phyloP scores from a whole-genome alignment of 163 green algal genomes.

The Prototheca cutis region DNA sequence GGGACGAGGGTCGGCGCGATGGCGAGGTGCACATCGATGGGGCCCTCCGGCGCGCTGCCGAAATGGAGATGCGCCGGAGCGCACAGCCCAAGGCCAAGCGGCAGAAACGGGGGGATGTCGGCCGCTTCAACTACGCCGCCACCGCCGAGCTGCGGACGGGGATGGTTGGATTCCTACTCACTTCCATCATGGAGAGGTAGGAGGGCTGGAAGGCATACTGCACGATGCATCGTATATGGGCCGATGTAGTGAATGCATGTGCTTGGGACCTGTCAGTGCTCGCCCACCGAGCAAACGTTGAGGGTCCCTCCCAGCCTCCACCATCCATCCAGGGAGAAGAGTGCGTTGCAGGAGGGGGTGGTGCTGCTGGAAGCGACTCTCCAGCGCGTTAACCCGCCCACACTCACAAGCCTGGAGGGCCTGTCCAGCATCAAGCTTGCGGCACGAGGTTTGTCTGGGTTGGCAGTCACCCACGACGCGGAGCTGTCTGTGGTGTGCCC shows the following conservation, averaged over 20 bases:
- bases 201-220: background rate
- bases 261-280: too few relatives aligned
- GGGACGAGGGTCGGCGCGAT: too few relatives aligned
- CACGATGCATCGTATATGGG: background rate
- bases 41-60: conserved; percentile 2
- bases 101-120: background rate
- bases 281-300: too few relatives aligned
- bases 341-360: conserved; percentile 11
- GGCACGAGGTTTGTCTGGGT: background rate
- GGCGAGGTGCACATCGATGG: background rate
- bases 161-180: conserved; percentile 15
- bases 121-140: conserved; percentile 15
- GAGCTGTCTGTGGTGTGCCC: background rate
- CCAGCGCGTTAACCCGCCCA: background rate
- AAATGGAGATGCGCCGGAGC: conserved; percentile 15
- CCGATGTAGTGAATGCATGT: too few relatives aligned
- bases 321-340: conserved; percentile 14
- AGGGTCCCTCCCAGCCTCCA: background rate
- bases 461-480: background rate
- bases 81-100: background rate
- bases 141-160: background rate
- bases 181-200: conserved; percentile 10
- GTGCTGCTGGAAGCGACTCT: conserved; percentile 2
- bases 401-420: too few relatives aligned
- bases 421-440: background rate